Conservation (phyloP, 805 yeast genomes). For the Ogataea polymorpha region DNA sequence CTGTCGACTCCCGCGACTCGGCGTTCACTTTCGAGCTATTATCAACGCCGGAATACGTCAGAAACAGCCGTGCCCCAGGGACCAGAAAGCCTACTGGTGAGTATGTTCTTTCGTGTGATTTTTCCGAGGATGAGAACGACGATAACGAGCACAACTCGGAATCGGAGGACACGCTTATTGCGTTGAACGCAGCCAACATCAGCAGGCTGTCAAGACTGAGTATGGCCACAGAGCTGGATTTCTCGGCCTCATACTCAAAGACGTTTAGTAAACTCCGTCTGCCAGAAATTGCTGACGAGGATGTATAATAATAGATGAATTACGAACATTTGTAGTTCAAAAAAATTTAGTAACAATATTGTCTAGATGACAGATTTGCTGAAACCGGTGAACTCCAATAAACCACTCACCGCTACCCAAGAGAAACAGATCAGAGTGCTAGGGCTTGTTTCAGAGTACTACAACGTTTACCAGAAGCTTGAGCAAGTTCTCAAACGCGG, state of each 20-base stretch:
- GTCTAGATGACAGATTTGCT: neutral
- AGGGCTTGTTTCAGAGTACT: conserved; percentile 35
- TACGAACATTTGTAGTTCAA: neutral
- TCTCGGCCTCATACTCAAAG: conserved; percentile 9
- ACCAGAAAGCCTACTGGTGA: conserved; percentile 1
- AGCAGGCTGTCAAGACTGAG: conserved; percentile 27
- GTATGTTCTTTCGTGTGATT: neutral
- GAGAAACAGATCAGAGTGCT: conserved; percentile 24
- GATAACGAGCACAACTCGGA: conserved; percentile 21
- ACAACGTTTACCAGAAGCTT: conserved; percentile 22
- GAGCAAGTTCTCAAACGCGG: conserved; percentile 31
- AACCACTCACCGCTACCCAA: conserved; percentile 3
- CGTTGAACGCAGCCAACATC: conserved; percentile 28
- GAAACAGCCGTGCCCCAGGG: neutral
- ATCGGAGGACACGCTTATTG: conserved; percentile 19
- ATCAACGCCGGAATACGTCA: conserved; percentile 16
- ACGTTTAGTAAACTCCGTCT: conserved; percentile 14
- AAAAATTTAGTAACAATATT: neutral
- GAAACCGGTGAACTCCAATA: neutral
- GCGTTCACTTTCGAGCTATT: conserved; percentile 27
- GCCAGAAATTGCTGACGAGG: conserved; percentile 14
- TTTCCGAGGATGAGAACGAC: conserved; percentile 10
- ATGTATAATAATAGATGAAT: neutral
- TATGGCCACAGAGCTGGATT: conserved; percentile 16
- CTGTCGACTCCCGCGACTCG: conserved; percentile 25